These are phyloP conservation scores for Diversispora eburnea DNA, from an alignment of 192 early-diverging fungal species.

Conservation along the genomic window DNA sequence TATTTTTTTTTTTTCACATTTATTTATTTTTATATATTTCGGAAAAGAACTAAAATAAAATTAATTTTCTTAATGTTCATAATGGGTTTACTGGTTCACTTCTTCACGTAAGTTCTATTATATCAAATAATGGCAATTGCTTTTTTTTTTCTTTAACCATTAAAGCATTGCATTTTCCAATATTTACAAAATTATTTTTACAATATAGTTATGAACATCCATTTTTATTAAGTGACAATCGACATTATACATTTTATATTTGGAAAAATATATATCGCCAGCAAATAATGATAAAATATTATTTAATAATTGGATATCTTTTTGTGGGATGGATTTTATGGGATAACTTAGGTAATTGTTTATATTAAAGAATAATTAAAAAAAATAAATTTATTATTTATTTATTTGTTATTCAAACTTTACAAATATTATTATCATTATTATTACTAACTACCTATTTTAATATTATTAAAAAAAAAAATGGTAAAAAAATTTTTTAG, in stretches of 20 bases:
- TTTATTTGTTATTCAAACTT: no score
- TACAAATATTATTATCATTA: no score
- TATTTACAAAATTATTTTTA: neutral
- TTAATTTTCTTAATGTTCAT: neutral
- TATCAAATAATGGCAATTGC: neutral
- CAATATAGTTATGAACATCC: constrained; percentile 78
- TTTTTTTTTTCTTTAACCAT: no score
- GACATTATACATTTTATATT: constrained; percentile 94
- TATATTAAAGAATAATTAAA: neutral
- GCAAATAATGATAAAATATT: constrained; percentile 53
- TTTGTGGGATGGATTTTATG: constrained; percentile 41
- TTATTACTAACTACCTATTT: no score
- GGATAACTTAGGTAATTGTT: constrained; percentile 44
- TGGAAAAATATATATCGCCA: constrained; percentile 77
- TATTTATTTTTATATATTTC: neutral
- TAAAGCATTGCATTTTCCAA: no score
- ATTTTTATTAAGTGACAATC: constrained; percentile 91
- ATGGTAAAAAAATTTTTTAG: no score
- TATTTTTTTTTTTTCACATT: neutral
- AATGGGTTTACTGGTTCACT: constrained; percentile 44
- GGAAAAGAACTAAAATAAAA: neutral
- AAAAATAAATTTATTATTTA: no score
- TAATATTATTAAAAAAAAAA: no score
- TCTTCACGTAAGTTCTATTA: constrained; percentile 50
- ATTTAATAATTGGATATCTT: constrained; percentile 64